A percentile compares a stretch with the other conserved stretches of the same genome.
Conservation (phyloP, 768 basidiomycete species). For the Erythrobasidium yunnanense region DNA sequence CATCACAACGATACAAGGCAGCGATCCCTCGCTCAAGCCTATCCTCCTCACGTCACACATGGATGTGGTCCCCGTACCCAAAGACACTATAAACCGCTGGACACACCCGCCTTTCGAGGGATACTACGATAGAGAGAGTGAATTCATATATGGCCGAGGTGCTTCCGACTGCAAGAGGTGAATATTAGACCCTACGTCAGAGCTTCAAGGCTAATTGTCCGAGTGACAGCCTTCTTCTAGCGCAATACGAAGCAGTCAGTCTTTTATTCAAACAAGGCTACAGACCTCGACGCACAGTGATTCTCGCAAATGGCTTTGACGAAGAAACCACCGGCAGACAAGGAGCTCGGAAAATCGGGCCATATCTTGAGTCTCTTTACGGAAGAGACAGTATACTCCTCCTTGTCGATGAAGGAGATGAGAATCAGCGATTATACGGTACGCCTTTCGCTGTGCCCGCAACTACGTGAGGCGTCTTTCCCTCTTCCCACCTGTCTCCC, state of each 20-base stretch:
- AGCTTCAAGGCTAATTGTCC: neutral
- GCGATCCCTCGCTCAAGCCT: constrained; percentile 14
- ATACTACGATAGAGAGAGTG: constrained; percentile 7
- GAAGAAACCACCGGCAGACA: neutral
- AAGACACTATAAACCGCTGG: neutral
- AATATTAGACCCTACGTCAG: too few relatives aligned
- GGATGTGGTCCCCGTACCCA: constrained; percentile 13
- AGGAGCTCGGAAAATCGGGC: constrained; percentile 9
- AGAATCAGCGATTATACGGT: neutral
- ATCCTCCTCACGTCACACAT: neutral
- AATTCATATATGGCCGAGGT: constrained; percentile 13
- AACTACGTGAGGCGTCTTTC: too few relatives aligned
- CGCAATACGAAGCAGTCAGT: constrained; percentile 18
- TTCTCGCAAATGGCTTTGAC: constrained; percentile 21
- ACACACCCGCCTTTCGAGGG: constrained; percentile 25
- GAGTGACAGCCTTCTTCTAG: neutral
- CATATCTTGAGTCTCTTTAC: neutral
- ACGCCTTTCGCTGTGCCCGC: constrained; percentile 11
- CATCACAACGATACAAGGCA: neutral
- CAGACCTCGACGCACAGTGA: constrained; percentile 3
- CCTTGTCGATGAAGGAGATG: constrained; percentile 10
- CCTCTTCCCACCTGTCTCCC: too few relatives aligned
- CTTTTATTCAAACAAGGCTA: neutral
- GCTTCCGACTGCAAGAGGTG: constrained; percentile 10
- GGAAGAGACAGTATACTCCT: constrained; percentile 16